Conservation (phyloP, 106 monocot species). For the Chionographis japonica region DNA sequence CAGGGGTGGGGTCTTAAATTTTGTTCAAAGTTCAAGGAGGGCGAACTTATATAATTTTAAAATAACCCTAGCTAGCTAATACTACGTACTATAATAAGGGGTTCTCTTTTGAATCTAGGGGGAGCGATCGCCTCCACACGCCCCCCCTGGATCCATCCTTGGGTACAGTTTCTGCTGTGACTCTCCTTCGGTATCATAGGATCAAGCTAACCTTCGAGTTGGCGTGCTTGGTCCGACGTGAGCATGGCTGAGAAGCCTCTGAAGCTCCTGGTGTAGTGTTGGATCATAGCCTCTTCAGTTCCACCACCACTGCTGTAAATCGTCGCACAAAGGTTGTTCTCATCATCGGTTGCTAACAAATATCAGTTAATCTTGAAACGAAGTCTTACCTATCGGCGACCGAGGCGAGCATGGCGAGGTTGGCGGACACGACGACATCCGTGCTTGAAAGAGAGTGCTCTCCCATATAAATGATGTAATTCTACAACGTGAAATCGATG, state of each 20-base stretch:
- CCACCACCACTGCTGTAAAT: background rate
- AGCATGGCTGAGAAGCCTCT: conserved; percentile 17
- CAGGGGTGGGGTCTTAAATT: too few relatives aligned
- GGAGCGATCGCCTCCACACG: too few relatives aligned
- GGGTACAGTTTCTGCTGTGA: too few relatives aligned
- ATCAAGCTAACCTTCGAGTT: conserved; percentile 5
- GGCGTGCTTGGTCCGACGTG: conserved; percentile 10
- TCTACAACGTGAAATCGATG: background rate
- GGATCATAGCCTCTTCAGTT: background rate
- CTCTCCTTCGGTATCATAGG: background rate
- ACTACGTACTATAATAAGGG: too few relatives aligned
- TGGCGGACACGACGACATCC: background rate
- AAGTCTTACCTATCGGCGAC: background rate
- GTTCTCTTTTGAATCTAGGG: too few relatives aligned
- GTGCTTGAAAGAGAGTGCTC: background rate
- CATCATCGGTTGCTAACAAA: background rate
- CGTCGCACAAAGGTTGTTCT: background rate
- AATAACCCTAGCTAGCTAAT: too few relatives aligned
- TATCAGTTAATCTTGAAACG: background rate
- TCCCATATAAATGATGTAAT: conserved; percentile 9
- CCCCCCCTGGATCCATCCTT: too few relatives aligned
- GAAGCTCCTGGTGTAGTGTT: conserved; percentile 15
- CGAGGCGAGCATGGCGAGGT: conserved; percentile 6
- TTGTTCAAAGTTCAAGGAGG: too few relatives aligned
- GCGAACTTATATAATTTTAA: too few relatives aligned